Conservation (phyloP, 202 grass and related monocot genomes). For the Panicum virgatum region DNA sequence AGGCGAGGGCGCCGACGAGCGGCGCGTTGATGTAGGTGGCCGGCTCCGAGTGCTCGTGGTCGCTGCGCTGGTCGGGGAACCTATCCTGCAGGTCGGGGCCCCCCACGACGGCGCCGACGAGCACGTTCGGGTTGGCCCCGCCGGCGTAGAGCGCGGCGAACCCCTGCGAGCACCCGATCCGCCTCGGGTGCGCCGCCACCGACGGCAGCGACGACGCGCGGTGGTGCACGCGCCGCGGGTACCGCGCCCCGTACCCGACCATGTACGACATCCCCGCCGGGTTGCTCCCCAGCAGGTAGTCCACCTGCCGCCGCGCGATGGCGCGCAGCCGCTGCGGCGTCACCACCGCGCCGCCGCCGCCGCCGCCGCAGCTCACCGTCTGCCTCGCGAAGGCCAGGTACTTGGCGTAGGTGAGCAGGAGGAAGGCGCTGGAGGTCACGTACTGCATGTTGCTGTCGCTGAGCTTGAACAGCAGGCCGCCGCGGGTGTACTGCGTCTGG, state of each 20-base stretch:
- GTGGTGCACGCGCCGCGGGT: slow-evolving; percentile 69
- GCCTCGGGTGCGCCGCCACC: slow-evolving; percentile 50
- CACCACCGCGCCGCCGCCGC: slow-evolving; percentile 26
- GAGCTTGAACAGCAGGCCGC: slow-evolving; percentile 73
- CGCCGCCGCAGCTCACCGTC: slow-evolving; percentile 62
- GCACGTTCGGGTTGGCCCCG: slow-evolving; percentile 67
- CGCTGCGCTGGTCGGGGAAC: slow-evolving; percentile 66
- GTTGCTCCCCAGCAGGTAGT: slow-evolving; percentile 77
- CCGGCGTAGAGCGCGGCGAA: slow-evolving; percentile 66
- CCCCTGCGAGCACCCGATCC: slow-evolving; percentile 69
- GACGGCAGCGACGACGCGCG: slow-evolving; percentile 81
- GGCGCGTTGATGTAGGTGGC: slow-evolving; percentile 95
- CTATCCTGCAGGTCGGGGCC: slow-evolving; percentile 70
- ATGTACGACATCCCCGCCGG: slow-evolving; percentile 86
- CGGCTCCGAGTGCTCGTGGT: slow-evolving; percentile 84
- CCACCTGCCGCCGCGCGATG: slow-evolving; percentile 71
- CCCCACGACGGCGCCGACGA: slow-evolving; percentile 72
- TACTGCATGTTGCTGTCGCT: slow-evolving; percentile 92
- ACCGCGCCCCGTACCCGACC: slow-evolving; percentile 68
- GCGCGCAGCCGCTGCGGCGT: slow-evolving; percentile 68
- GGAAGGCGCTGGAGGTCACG: slow-evolving; percentile 88
- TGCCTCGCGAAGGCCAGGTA: slow-evolving; percentile 62
- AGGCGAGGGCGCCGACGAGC: slow-evolving; percentile 81
- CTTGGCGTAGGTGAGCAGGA: slow-evolving; percentile 90
- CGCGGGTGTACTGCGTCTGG: slow-evolving; percentile 58